Percentiles rank a stretch among this genome's conserved stretches.
These are phyloP conservation scores for Escovopsis sp. DNA, from an alignment of 2,329 filamentous ascomycete species.

Conservation along the genomic window DNA sequence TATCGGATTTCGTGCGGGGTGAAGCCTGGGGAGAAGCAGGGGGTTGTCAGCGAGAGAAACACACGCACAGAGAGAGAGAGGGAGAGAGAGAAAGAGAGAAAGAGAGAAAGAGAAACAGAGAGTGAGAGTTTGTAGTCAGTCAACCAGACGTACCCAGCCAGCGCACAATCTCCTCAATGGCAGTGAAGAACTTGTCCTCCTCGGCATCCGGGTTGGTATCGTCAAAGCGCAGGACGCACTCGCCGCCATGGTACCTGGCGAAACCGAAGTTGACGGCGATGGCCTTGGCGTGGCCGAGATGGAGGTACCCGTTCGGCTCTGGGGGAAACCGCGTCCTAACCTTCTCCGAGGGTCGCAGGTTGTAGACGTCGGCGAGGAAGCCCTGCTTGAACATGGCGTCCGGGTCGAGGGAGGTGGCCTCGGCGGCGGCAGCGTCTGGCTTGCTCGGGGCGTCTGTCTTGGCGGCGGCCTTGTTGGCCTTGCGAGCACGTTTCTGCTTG, in stretches of 20 bases:
- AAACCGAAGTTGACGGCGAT: conserved; percentile 96
- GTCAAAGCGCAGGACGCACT: conserved; percentile 35
- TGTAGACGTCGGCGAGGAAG: conserved; percentile 58
- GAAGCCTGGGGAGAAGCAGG: conserved; percentile 33
- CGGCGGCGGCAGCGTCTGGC: conserved; percentile 8
- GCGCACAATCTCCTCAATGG: conserved; percentile 61
- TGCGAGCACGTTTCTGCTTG: conserved; percentile 41
- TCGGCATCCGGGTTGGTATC: conserved; percentile 93
- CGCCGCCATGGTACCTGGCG: conserved; percentile 66
- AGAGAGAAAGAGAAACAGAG: no score
- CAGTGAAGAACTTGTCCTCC: conserved; percentile 74
- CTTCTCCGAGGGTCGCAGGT: conserved; percentile 44
- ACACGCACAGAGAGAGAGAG: no score
- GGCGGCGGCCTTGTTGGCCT: conserved; percentile 36
- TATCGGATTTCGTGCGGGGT: conserved; percentile 67
- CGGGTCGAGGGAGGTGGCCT: conserved; percentile 27
- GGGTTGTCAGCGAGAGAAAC: no score
- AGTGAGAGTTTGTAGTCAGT: no score
- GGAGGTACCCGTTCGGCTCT: conserved; percentile 84
- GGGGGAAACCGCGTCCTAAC: conserved; percentile 64
- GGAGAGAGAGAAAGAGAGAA: no score
- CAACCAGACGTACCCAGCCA: conserved; percentile 16
- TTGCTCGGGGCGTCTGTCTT: conserved; percentile 14
- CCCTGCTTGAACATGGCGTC: conserved; percentile 68
- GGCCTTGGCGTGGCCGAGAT: conserved; percentile 89